A percentile compares a stretch with the other conserved stretches of the same genome.
These are phyloP conservation scores for Petasospora rhodanensis DNA, from an alignment of 1,139 yeast genomes.

Conservation along the genomic window DNA sequence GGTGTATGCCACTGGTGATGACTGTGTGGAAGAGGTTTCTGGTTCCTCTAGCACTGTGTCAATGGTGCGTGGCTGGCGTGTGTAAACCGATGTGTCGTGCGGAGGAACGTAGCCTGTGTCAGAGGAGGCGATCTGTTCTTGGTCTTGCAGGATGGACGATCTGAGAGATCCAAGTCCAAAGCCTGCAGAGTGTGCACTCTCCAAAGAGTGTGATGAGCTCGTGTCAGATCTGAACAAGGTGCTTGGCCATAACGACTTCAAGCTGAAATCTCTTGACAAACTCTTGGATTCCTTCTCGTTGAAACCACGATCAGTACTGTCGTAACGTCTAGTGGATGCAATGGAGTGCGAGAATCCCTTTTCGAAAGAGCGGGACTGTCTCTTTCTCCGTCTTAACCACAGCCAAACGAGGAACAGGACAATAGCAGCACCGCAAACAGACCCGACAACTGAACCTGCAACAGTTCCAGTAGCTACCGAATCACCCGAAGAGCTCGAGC, in stretches of 20 bases:
- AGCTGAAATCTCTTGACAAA: constrained; percentile 1
- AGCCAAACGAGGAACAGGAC: constrained; percentile 23
- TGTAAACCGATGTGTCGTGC: constrained; percentile 3
- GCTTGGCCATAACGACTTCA: too few species aligned
- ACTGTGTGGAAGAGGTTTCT: constrained; percentile 10
- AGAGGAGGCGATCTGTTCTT: constrained; percentile 6
- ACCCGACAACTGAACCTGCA: constrained; percentile 43
- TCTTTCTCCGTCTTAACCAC: constrained; percentile 17
- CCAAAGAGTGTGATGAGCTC: constrained; percentile 6
- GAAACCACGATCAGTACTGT: background rate
- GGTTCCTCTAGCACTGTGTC: constrained; percentile 29
- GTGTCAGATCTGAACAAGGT: too few species aligned
- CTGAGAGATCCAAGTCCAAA: constrained; percentile 14
- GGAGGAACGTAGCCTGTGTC: too few species aligned
- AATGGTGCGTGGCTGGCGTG: constrained; percentile 19
- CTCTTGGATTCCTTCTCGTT: constrained; percentile 1
- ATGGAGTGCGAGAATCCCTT: constrained; percentile 25
- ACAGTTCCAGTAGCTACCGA: constrained; percentile 29
- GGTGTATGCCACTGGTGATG: constrained; percentile 1
- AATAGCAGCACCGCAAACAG: constrained; percentile 34
- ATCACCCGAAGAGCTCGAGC: background rate
- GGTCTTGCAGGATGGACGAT: constrained; percentile 14
- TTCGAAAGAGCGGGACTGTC: constrained; percentile 4
- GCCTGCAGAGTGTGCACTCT: constrained; percentile 5
- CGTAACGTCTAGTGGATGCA: constrained; percentile 20